Evolutionary conservation across 1,284 basidiomycete genomes (phyloP), one percentile per base, ranked within the genome.

Genomic region (Cystobasidium sp.): DNA sequence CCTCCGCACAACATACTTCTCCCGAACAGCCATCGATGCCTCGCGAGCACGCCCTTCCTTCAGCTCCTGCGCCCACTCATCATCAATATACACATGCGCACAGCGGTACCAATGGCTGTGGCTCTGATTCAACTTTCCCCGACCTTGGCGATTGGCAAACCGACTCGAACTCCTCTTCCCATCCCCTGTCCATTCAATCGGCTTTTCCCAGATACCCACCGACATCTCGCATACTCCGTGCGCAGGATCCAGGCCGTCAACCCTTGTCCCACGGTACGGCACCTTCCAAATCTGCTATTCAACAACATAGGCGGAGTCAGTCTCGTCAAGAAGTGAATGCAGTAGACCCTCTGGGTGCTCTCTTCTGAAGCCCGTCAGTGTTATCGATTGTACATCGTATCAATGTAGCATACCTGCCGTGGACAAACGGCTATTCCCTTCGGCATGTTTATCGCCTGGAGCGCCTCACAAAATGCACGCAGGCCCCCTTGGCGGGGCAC

Each of bases 131-230:
- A n/a, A 24, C 56, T 10, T 63, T 58, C 47, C 69, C 52, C 31
- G 59, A 63, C 12, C 37, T 55, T 10, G 56, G 61, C 46, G 49
- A 71, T 22, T 52, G 59, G 49, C 52, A 64, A 20, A 22, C 52
- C 14, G 22, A 22, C 8, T 14, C 18, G 5, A 22, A 51, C 44
- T 49, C 46, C 24, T 16, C 47, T 5, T 18, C 41, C n/a, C 41
- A 67, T 53, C 64, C 64, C 0, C 31, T 67, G 10, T 52, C 64
- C 14, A 31, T 24, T 24, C 39, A 22, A 6, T 20, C 64, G 22
- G 12, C 37, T 5, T 18, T 63, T 8, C 61, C 61, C 1, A 22
- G 61, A 63, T 6, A 43, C 7, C 61, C 61, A n/a, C 44, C 61
- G 6, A 22, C 20, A 8, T 47, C 46, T 8, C 61, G 61, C 14